Percentiles rank a stretch among this genome's conserved stretches.
Evolutionary conservation across 129 eudicot genomes (phyloP).

Genomic region (Pseudognaphalium luteoalbum): DNA sequence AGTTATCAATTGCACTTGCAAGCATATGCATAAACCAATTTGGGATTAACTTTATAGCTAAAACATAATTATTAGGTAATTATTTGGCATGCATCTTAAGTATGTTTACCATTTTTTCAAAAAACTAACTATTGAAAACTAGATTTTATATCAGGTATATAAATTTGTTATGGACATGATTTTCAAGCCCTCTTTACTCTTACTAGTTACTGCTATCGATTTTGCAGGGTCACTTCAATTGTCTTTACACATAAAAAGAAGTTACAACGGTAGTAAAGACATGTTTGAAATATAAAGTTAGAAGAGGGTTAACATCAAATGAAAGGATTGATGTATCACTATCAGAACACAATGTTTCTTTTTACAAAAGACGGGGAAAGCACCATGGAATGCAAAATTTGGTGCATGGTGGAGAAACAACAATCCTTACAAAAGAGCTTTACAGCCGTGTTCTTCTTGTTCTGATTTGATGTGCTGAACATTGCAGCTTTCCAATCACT

Average conservation of each 20-base stretch:
- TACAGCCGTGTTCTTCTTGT: conserved; percentile 11
- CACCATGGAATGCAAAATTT: conserved; percentile 55
- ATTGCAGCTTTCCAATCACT: conserved; percentile 12
- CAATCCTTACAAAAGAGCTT: not conserved
- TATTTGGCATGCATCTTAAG: no score
- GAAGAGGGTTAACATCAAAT: not conserved
- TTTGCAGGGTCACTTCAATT: no score
- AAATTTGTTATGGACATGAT: no score
- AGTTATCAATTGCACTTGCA: no score
- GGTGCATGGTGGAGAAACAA: conserved; percentile 39
- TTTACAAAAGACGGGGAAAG: conserved; percentile 15
- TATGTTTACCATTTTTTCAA: no score
- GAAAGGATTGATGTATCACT: conserved; percentile 7
- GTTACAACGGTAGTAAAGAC: not conserved
- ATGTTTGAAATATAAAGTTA: not conserved
- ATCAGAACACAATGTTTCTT: conserved; percentile 24
- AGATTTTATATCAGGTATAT: no score
- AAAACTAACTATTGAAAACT: no score
- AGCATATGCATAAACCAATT: no score
- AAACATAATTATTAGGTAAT: no score
- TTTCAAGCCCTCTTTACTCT: no score
- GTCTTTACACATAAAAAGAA: not conserved
- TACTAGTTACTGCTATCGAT: no score
- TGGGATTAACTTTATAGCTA: no score
- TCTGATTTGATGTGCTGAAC: conserved; percentile 22